Evolutionary conservation across 176 grass and related monocot species (phyloP), one percentile per base, ranked within the genome.

Genomic region (Oryza brachyantha): DNA sequence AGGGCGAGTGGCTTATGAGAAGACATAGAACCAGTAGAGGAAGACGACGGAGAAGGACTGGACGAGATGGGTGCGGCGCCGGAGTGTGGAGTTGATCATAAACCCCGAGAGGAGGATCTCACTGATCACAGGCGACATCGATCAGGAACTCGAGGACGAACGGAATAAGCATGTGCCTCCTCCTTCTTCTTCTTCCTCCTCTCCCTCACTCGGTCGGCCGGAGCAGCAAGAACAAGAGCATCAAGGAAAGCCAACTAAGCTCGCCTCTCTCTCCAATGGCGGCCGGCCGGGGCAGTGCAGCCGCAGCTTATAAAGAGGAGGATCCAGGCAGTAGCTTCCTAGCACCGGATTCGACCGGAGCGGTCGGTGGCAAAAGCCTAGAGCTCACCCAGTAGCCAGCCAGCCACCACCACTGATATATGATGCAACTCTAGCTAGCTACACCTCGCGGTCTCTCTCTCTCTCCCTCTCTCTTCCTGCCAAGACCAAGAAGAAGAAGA

Each of bases 11-110:
- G 86, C 83, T 99, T 80, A 93, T 91, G 96, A 99, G 92, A 99
- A 99, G 85, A 99, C 96, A 85, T 99, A 99, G 79, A 99, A 99
- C 96, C 96, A 99, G 96, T 99, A 99, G 54, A 99, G 96, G 88
- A 99, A 95, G 66, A 99, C 92, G 45, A 99, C 96, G 12, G 96
- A 99, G 90, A 99, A 99, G 32, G 96, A 99, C 85, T 96, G 96
- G 84, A 96, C 96, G 31, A 99, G 90, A 66, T 95, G 96, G 1
- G 96, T 87, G 48, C 96, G 87, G 28, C 96, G 96, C 79, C 96
- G 69, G 45, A 96, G 88, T 68, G 92, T 91, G 86, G 92, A 99
- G 86, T 91, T 99, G 75, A 99, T 96, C 88, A 99, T 99, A 96
- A 93, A 99, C 83, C 92, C 92, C 5, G 92, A 99, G 81, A 96